Conservation (phyloP, 2,329 filamentous ascomycete species). For the Acephala macrosclerotiorum region DNA sequence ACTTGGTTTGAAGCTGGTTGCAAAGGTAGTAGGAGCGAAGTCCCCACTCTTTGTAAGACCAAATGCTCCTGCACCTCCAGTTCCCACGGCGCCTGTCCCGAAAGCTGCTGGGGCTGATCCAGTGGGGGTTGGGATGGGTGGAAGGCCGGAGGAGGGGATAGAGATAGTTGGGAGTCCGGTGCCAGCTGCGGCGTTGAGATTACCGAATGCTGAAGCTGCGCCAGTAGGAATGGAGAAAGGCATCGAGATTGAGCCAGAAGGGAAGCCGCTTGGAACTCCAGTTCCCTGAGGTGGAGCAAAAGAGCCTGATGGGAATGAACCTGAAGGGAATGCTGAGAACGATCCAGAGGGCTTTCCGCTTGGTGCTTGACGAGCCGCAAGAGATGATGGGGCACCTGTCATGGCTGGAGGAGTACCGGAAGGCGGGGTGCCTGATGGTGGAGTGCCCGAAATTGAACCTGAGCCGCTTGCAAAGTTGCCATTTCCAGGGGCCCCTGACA, state of each 20-base stretch:
- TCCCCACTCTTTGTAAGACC: neutral
- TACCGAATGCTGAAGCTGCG: neutral
- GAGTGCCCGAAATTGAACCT: neutral
- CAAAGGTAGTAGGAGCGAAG: neutral
- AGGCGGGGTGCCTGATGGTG: conserved; percentile 7
- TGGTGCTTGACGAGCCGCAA: neutral
- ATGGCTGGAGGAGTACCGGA: neutral
- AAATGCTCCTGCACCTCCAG: neutral
- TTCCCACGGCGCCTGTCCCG: neutral
- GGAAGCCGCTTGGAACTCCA: neutral
- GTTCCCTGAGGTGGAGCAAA: neutral
- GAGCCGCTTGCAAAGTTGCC: conserved; percentile 2
- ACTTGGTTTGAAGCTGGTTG: neutral
- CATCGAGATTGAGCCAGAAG: neutral
- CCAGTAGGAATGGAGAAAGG: neutral
- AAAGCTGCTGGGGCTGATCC: neutral
- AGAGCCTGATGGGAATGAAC: neutral
- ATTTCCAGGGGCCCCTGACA: neutral
- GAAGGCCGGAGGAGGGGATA: neutral
- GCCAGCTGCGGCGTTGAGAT: neutral
- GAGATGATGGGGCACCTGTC: neutral
- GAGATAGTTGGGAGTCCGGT: neutral
- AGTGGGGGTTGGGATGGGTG: neutral
- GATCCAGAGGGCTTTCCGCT: neutral
- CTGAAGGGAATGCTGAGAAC: neutral